Evolutionary conservation across 306 rosid species (phyloP), one percentile per base, ranked within the genome.

Genomic region (Fagus crenata): DNA sequence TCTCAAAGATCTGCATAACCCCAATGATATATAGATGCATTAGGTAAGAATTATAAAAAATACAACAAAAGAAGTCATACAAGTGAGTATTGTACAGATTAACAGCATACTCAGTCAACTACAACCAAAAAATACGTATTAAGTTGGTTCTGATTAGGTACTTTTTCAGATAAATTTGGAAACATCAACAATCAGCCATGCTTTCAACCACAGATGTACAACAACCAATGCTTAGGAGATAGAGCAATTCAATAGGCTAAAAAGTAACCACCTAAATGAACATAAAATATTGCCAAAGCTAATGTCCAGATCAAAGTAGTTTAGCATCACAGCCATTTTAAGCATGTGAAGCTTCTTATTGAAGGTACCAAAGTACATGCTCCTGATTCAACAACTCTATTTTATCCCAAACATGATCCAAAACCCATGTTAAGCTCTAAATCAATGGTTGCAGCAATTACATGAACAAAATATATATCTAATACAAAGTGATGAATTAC

Each of bases 1-100:
- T 93, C 90, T 93, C 98, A 81, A 88, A 93, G 65, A 93, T 93
- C 98, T 93, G 82, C 33, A 72, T 5, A 64, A 43, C 1, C n/a
- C 53, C 4, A 46, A 15, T 5, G 8, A 65, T n/a, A 39, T 17
- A 63, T 5, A 6, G 40, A 33, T 12, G 31, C 11, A 4, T 31
- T 12, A 32, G 39, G 3, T 13, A 56, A 60, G 1, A 40, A 60
- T 32, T 31, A 15, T 11, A 39, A 60, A 6, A 54, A 32, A 32
- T 31, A 22, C 28, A 22, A 22, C 28, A 22, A 22, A 22, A 22
- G 28, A 22, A 22, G 28, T 22, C n/a, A 22, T 22, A 22, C 28
- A 22, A 22, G 28, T 22, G 28, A 22, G 28, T 22, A 22, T 22
- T 22, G 28, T 22, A 46, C 51, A 9, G 13, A 9, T 46, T 2